phyloP scores from a whole-genome alignment of 1,284 basidiomycete species.

The Amylostereum areolatum region DNA sequence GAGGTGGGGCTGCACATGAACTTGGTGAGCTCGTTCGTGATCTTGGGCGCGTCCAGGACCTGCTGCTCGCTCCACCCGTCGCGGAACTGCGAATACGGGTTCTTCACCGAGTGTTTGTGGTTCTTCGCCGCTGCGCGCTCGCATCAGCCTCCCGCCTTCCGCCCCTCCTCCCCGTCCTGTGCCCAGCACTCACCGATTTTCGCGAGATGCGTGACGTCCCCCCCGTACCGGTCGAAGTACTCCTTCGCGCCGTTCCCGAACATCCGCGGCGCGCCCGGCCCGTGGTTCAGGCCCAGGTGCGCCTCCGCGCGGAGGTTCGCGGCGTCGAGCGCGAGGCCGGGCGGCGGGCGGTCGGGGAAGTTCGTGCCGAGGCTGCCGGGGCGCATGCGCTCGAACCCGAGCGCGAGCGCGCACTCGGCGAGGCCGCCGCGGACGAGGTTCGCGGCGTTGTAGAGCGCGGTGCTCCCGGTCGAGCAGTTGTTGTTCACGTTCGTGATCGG shows the following conservation, averaged over 20 bases:
- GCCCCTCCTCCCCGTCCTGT: no score
- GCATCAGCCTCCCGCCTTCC: background rate
- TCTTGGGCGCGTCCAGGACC: slow-evolving; percentile 57
- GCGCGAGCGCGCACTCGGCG: slow-evolving; percentile 73
- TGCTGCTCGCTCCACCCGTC: slow-evolving; percentile 71
- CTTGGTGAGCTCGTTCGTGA: slow-evolving; percentile 73
- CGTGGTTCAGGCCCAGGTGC: slow-evolving; percentile 54
- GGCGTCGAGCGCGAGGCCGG: slow-evolving; percentile 43
- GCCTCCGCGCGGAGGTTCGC: slow-evolving; percentile 49
- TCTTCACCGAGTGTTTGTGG: slow-evolving; percentile 76
- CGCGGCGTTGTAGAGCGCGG: slow-evolving; percentile 68
- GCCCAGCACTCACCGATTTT: slow-evolving; percentile 48
- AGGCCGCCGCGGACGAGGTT: slow-evolving; percentile 64
- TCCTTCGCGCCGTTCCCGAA: slow-evolving; percentile 78
- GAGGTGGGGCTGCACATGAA: slow-evolving; percentile 88
- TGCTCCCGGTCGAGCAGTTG: slow-evolving; percentile 76
- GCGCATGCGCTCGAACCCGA: slow-evolving; percentile 87
- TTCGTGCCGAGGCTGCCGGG: slow-evolving; percentile 69
- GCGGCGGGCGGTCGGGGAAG: slow-evolving; percentile 65
- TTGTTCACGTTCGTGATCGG: slow-evolving; percentile 87
- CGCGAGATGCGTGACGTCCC: slow-evolving; percentile 62
- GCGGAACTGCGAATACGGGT: slow-evolving; percentile 84
- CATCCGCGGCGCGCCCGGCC: slow-evolving; percentile 68
- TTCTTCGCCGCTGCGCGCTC: slow-evolving; percentile 65
- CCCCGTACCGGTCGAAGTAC: slow-evolving; percentile 75